These are phyloP conservation scores for Pythium diclinum DNA, from an alignment of 352 stramenopile genomes.

Conservation along the genomic window DNA sequence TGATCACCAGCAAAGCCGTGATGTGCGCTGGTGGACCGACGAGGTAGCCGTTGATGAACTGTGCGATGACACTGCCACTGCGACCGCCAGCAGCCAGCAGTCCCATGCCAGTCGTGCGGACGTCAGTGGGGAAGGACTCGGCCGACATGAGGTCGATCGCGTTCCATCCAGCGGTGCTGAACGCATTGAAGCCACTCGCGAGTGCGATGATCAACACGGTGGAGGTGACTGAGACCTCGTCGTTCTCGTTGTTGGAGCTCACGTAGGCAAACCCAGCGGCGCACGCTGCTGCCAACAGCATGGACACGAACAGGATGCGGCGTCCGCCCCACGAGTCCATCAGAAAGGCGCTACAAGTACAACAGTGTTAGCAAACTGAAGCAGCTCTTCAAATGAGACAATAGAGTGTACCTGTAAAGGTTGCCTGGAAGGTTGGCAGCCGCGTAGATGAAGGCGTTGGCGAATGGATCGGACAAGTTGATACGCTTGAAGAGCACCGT, in stretches of 20 bases:
- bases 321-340: constrained; percentile 70
- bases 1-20: constrained; percentile 69
- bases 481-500: constrained; percentile 92
- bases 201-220: constrained; percentile 66
- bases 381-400: background rate
- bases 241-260: constrained; percentile 29
- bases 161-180: constrained; percentile 91
- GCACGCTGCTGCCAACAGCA: constrained; percentile 63
- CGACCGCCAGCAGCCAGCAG: constrained; percentile 79
- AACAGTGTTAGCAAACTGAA: background rate
- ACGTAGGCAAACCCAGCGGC: constrained; percentile 76
- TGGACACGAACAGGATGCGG: constrained; percentile 67
- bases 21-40: constrained; percentile 73
- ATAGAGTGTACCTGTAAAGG: constrained; percentile 53
- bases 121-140: constrained; percentile 88
- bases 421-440: constrained; percentile 90
- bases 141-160: constrained; percentile 88
- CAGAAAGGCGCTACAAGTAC: constrained; percentile 37
- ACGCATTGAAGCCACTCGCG: constrained; percentile 89
- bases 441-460: constrained; percentile 92
- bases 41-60: constrained; percentile 90
- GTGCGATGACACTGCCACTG: constrained; percentile 85
- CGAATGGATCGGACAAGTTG: constrained; percentile 84
- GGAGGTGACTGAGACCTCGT: constrained; percentile 17
- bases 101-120: constrained; percentile 89